Percentiles rank a stretch among this genome's conserved stretches.
phyloP scores from a whole-genome alignment of 2,329 filamentous ascomycete species.

The Thielaviopsis punctulata region DNA sequence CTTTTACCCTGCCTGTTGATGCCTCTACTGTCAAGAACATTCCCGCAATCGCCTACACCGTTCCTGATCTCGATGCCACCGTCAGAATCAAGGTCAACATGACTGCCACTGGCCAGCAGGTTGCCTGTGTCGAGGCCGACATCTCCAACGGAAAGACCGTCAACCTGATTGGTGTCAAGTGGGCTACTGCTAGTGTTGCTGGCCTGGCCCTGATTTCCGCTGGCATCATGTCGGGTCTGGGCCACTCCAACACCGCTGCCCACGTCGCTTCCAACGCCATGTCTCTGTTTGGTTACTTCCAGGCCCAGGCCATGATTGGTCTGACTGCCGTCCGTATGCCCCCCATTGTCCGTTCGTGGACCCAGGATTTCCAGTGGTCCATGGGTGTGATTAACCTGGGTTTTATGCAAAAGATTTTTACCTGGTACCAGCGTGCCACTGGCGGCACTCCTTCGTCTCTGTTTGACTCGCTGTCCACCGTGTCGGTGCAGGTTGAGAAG shows the following conservation, averaged over 20 bases:
- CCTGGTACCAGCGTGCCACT: conserved; percentile 90
- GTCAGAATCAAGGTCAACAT: conserved; percentile 69
- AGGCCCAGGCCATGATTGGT: conserved; percentile 80
- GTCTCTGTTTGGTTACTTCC: conserved; percentile 89
- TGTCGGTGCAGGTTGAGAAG: conserved; percentile 73
- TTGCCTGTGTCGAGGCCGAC: conserved; percentile 75
- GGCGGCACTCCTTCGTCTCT: conserved; percentile 70
- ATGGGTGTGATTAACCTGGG: conserved; percentile 82
- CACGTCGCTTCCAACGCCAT: conserved; percentile 88
- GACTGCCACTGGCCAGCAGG: conserved; percentile 39
- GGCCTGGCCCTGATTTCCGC: conserved; percentile 70
- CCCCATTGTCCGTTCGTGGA: conserved; percentile 82
- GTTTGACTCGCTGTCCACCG: conserved; percentile 53
- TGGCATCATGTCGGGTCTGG: conserved; percentile 74
- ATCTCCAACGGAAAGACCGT: conserved; percentile 89
- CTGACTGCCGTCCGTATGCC: conserved; percentile 68
- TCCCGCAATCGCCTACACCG: conserved; percentile 70
- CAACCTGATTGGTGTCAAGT: conserved; percentile 73
- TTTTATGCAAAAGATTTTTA: conserved; percentile 80
- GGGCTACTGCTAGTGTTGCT: conserved; percentile 76
- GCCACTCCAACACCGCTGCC: conserved; percentile 84
- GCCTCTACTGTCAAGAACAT: conserved; percentile 43
- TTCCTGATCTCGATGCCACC: conserved; percentile 79
- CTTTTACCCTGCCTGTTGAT: conserved; percentile 47
- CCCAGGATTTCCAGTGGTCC: conserved; percentile 95